These are phyloP conservation scores for Daedaleopsis sinensis DNA, from an alignment of 768 basidiomycete genomes.

Conservation along the genomic window DNA sequence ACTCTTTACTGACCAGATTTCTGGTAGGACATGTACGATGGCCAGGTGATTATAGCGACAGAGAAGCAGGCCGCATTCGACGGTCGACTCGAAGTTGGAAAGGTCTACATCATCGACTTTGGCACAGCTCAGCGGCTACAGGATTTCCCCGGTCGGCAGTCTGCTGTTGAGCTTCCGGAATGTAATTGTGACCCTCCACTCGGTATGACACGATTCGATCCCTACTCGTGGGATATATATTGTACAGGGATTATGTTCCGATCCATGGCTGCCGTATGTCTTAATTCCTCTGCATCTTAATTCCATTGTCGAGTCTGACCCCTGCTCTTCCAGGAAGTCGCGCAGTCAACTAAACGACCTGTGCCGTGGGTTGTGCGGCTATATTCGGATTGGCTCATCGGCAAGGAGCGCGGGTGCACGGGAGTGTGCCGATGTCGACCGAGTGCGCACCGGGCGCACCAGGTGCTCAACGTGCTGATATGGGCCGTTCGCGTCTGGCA, in stretches of 20 bases:
- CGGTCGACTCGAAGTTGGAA: neutral
- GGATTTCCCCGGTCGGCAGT: neutral
- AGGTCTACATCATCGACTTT: constrained; percentile 14
- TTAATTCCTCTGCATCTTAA: neutral
- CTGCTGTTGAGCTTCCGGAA: constrained; percentile 1
- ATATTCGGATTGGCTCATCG: neutral
- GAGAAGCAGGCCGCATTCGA: neutral
- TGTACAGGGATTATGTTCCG: neutral
- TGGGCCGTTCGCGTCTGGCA: neutral
- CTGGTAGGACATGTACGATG: neutral
- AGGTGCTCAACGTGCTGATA: neutral
- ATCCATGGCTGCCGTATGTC: constrained; percentile 1
- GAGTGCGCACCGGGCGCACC: neutral
- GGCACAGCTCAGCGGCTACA: constrained; percentile 2
- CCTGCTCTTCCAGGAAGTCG: neutral
- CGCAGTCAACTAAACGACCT: neutral
- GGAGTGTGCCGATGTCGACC: neutral
- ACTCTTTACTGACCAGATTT: too few relatives aligned
- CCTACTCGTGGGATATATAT: constrained; percentile 15
- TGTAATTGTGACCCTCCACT: neutral
- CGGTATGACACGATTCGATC: constrained; percentile 9
- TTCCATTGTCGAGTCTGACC: too few relatives aligned
- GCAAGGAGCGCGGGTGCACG: neutral
- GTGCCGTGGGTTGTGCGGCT: neutral
- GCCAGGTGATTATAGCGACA: neutral